Conservation (phyloP, 2,329 filamentous ascomycete genomes). For the Cercospora beticola region DNA sequence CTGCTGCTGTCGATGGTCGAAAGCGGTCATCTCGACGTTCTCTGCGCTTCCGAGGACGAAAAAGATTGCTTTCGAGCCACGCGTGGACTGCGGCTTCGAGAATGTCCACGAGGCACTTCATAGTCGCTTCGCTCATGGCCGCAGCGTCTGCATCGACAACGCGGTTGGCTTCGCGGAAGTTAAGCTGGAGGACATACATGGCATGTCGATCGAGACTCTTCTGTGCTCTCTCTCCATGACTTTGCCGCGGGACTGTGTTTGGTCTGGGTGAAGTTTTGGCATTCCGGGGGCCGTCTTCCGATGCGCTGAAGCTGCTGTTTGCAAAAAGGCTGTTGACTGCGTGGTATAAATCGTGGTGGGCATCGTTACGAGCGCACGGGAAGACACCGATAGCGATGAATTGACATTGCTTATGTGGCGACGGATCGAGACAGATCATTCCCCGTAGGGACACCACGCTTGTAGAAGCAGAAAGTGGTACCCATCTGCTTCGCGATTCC, state of each 20-base stretch:
- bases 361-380: constrained; percentile 59
- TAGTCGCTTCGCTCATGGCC: constrained; percentile 26
- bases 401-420: constrained; percentile 70
- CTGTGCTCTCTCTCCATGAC: constrained; percentile 42
- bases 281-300: constrained; percentile 47
- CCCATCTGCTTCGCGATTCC: constrained; percentile 60
- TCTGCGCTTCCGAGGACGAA: constrained; percentile 54
- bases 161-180: constrained; percentile 9
- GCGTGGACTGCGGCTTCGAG: constrained; percentile 67
- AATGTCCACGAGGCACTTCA: constrained; percentile 63
- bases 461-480: constrained; percentile 66
- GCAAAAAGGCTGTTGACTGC: constrained; percentile 76
- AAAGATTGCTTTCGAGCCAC: constrained; percentile 72
- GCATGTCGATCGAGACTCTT: constrained; percentile 80
- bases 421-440: constrained; percentile 68
- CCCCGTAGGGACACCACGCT: constrained; percentile 64
- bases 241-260: constrained; percentile 50
- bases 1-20: background rate
- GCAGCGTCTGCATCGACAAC: constrained; percentile 11
- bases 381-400: constrained; percentile 77
- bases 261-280: constrained; percentile 32
- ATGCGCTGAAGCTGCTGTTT: constrained; percentile 71
- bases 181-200: constrained; percentile 75
- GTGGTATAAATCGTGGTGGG: constrained; percentile 68
- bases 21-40: background rate